Evolutionary conservation across 2,329 filamentous ascomycete genomes (phyloP).

Genomic region (Nemania sp.): DNA sequence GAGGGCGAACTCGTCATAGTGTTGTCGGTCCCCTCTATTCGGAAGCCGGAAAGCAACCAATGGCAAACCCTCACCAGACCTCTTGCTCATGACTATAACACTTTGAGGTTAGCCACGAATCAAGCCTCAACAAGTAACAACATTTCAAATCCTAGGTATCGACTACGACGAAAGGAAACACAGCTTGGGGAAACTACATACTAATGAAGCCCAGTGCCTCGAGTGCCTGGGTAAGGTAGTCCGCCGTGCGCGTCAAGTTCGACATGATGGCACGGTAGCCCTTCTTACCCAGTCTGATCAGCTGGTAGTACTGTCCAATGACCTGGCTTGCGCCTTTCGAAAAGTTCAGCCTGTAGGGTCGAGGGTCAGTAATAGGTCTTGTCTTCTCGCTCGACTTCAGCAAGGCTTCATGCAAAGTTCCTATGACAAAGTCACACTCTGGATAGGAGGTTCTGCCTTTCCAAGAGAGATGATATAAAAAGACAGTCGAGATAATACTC

Average conservation of each 20-base stretch:
- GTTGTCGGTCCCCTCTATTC: slow-evolving; percentile 64
- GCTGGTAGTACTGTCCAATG: slow-evolving; percentile 97
- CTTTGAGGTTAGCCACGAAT: slow-evolving; percentile 7
- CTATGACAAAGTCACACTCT: too few species aligned
- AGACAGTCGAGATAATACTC: slow-evolving; percentile 3
- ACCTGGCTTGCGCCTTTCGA: slow-evolving; percentile 94
- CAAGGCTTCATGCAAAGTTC: too few species aligned
- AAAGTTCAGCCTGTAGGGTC: slow-evolving; percentile 76
- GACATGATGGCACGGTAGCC: slow-evolving; percentile 94
- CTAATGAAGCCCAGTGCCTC: slow-evolving; percentile 81
- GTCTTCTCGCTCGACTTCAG: not conserved
- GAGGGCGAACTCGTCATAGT: slow-evolving; percentile 80
- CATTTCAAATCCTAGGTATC: not conserved
- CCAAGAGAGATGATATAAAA: too few species aligned
- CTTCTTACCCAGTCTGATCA: slow-evolving; percentile 92
- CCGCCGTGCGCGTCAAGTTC: slow-evolving; percentile 89
- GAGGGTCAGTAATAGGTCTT: slow-evolving; percentile 6
- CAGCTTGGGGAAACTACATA: not conserved
- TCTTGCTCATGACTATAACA: slow-evolving; percentile 78
- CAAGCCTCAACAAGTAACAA: not conserved
- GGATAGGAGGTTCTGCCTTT: not conserved
- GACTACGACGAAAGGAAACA: not conserved
- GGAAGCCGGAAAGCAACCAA: slow-evolving; percentile 88
- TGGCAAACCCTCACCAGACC: slow-evolving; percentile 80
- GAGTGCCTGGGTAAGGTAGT: slow-evolving; percentile 83